These are phyloP conservation scores for Penicillium sp. DNA, from an alignment of 2,329 filamentous ascomycete species.

Conservation along the genomic window DNA sequence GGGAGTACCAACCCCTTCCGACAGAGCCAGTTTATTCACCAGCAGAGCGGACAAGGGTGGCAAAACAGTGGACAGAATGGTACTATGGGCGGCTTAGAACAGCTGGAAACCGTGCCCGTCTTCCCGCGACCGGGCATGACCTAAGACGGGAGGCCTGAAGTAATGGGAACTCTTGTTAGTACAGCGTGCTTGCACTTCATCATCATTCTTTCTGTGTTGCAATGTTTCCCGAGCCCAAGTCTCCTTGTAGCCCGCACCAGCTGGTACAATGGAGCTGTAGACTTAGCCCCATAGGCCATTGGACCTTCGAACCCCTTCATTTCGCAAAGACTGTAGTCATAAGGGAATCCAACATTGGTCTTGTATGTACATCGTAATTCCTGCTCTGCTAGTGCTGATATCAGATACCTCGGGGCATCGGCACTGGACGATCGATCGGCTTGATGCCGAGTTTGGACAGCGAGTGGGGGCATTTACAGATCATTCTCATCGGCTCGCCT, in stretches of 20 bases:
- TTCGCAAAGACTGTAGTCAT: neutral
- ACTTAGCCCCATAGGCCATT: neutral
- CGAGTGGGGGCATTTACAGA: neutral
- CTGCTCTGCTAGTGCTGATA: neutral
- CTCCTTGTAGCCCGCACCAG: neutral
- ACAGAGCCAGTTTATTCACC: constrained; percentile 85
- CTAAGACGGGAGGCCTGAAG: constrained; percentile 5
- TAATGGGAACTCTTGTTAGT: neutral
- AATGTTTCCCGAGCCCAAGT: neutral
- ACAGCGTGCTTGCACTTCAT: constrained; percentile 11
- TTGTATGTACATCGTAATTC: neutral
- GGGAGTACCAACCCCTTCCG: constrained; percentile 94
- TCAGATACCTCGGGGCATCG: neutral
- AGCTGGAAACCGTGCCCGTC: constrained; percentile 73
- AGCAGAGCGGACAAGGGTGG: constrained; percentile 84
- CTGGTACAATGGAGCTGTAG: neutral
- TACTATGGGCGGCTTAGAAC: constrained; percentile 73
- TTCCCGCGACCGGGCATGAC: constrained; percentile 74
- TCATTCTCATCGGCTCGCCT: neutral
- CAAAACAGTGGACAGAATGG: constrained; percentile 69
- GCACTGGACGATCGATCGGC: neutral
- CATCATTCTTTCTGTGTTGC: constrained; percentile 14
- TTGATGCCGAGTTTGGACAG: neutral
- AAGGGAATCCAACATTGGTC: neutral
- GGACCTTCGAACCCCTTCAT: neutral